phyloP scores from a whole-genome alignment of 805 yeast species.

The Yamadazyma laniorum region DNA sequence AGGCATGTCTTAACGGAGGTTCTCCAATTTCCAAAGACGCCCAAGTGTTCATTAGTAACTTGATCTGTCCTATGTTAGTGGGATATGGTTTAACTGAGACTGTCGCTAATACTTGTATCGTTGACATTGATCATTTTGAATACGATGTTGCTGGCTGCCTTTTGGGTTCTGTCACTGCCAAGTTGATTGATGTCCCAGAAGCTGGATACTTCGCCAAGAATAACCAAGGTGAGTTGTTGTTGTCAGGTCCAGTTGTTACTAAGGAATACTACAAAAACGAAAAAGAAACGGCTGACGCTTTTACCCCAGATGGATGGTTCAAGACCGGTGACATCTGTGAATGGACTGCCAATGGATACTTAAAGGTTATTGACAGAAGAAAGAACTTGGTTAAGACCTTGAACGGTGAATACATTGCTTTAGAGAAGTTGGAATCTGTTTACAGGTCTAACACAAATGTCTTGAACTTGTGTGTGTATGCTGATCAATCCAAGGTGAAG shows the following conservation, averaged over 20 bases:
- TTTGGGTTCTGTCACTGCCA: constrained; percentile 79
- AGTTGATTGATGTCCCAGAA: constrained; percentile 86
- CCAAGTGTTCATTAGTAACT: constrained; percentile 72
- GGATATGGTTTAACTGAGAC: constrained; percentile 98
- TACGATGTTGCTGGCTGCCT: constrained; percentile 79
- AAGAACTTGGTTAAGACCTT: constrained; percentile 94
- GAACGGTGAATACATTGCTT: constrained; percentile 97
- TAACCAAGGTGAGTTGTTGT: constrained; percentile 88
- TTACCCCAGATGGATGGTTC: constrained; percentile 88
- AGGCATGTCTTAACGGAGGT: constrained; percentile 82
- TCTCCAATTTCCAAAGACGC: constrained; percentile 82
- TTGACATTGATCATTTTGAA: constrained; percentile 64
- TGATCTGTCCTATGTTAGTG: constrained; percentile 81
- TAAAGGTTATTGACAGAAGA: constrained; percentile 86
- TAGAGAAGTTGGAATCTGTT: constrained; percentile 88
- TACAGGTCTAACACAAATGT: constrained; percentile 83
- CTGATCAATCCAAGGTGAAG: constrained; percentile 82
- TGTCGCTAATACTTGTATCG: constrained; percentile 78
- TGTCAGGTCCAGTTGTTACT: constrained; percentile 71
- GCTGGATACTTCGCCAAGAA: constrained; percentile 88
- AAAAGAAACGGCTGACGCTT: constrained; percentile 73
- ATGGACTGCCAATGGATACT: constrained; percentile 79
- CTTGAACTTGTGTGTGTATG: constrained; percentile 85
- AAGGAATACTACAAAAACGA: constrained; percentile 80
- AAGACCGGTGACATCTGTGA: constrained; percentile 95